Evolutionary conservation across 2,329 filamentous ascomycete species (phyloP), one percentile per base, ranked within the genome.

Genomic region (Graphilbum sp.): DNA sequence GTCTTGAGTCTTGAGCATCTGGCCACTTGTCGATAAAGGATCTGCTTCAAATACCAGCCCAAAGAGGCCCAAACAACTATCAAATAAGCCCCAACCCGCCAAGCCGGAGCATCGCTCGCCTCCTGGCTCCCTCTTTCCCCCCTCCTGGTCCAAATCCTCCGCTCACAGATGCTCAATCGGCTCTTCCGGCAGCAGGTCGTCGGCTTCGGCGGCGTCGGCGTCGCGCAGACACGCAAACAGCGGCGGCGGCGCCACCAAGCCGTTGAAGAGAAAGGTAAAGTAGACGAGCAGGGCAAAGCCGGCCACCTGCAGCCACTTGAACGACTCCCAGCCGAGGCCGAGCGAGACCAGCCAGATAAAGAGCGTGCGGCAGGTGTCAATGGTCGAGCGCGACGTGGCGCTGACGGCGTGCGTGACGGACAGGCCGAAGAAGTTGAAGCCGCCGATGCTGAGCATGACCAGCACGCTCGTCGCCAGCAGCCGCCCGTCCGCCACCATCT

Each of bases 361-460:
- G 1, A 98, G 72, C 0, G 90, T 98, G 31, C 88, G 77, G 66
- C 87, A 96, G 1, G 90, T 98, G 57, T 98, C 90, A 50, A 98
- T 96, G 24, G 88, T 96, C 24, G 85, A 93, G 43, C 90, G 76
- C 2, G 88, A 85, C 0, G 90, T 98, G 11, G 90, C 90, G 45
- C 82, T 92, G 47, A 98, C 85, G 44, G 62, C 77, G 43, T 84
- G 75, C 1, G 90, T 98, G 9, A 98, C 88, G 1, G 83, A 90
- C 10, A 98, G 72, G 8, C 90, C 90, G 58, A 98, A 98, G 66
- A 93, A 98, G 62, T 98, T 98, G 72, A 96, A 98, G 38, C 88
- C 87, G 81, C 88, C 88, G 50, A 98, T 98, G 51, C 85, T 93
- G 47, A 98, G 70, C 90, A 98, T 98, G 55, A 96, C 96, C 41